Evolutionary conservation across 371 early-diverging fungal genomes (phyloP), one percentile per base, ranked within the genome.

Genomic region (Lichtheimia corymbifera): DNA sequence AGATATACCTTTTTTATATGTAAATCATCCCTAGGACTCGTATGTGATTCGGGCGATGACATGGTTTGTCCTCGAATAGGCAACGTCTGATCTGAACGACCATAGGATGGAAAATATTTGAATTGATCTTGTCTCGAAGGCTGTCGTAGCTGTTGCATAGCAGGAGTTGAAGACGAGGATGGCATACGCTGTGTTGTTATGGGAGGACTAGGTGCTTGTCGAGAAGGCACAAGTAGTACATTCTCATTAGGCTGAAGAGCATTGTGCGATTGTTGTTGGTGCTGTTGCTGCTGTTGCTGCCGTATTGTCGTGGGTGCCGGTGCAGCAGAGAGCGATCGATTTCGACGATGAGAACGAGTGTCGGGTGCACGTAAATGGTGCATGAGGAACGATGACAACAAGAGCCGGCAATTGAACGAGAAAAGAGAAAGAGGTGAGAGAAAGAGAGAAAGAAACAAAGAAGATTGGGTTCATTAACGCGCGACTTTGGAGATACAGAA

Each of bases 311-410:
- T 45, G 17, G 57, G 22, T 40, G 40, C 28, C 14, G 54, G 27
- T n/a, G 57, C n/a, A 11, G 57, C 22, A 0, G 57, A 43, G 15
- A 41, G 14, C 15, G 45, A 57, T 57, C 57, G 42, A 17, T 54
- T 54, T 5, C 40, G 54, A 18, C 28, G 54, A 54, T 54, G 54
- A 54, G 18, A 20, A 27, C 54, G 27, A 54, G 47, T 45, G 53
- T 30, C 55, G 55, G 61, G 27, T 14, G 59, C 49, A n/a, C 64
- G 58, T 20, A 59, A 64, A 47, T 64, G 64, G 50, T 57, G 47
- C 64, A 64, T 64, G 35, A 28, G 35, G 35, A 18, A 22, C 35
- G 17, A 20, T 17, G 28, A n/a, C 35, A 12, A 54, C 17, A 20
- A 18, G n/a, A 54, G 17, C 22, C 5, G 40, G 40, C 22, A 43